phyloP scores from a whole-genome alignment of 805 yeast species.

The Saccharomycopsis amapae region DNA sequence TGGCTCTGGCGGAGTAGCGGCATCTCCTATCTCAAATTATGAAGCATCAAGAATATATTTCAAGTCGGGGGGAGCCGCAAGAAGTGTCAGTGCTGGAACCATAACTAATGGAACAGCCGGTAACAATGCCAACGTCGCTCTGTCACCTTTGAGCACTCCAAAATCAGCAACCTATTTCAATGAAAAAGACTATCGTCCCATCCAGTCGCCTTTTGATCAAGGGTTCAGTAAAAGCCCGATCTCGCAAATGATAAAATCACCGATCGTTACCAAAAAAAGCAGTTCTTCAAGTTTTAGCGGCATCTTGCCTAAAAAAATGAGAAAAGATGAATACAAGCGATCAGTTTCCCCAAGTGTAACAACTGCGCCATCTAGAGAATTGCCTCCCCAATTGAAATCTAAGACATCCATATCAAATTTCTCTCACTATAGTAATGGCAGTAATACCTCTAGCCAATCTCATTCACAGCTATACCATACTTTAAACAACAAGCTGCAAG shows the following conservation, averaged over 20 bases:
- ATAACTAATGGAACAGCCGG: neutral
- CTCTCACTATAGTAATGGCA: neutral
- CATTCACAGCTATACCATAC: slow-evolving; percentile 3
- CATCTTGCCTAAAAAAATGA: slow-evolving; percentile 9
- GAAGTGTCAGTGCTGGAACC: slow-evolving; percentile 5
- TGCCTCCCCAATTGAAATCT: neutral
- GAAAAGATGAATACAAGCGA: neutral
- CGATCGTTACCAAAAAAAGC: slow-evolving; percentile 6
- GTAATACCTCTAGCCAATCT: neutral
- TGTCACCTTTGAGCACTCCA: slow-evolving; percentile 11
- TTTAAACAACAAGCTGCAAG: neutral
- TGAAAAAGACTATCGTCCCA: slow-evolving; percentile 8
- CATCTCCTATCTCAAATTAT: slow-evolving; percentile 12
- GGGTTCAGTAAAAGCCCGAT: slow-evolving; percentile 6
- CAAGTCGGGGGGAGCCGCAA: slow-evolving; percentile 7
- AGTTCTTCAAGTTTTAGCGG: slow-evolving; percentile 9
- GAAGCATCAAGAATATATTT: slow-evolving; percentile 21
- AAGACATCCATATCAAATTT: slow-evolving; percentile 8
- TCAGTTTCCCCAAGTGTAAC: neutral
- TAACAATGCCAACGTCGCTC: neutral
- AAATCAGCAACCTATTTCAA: slow-evolving; percentile 4
- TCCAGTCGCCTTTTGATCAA: slow-evolving; percentile 16
- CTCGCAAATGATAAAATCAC: slow-evolving; percentile 3
- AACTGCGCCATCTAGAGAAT: neutral
- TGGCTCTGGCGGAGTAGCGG: neutral